A percentile compares a stretch with the other conserved stretches of the same genome.
phyloP scores from a whole-genome alignment of 2,329 filamentous ascomycete genomes.

The Chaetomiaceae sp. region DNA sequence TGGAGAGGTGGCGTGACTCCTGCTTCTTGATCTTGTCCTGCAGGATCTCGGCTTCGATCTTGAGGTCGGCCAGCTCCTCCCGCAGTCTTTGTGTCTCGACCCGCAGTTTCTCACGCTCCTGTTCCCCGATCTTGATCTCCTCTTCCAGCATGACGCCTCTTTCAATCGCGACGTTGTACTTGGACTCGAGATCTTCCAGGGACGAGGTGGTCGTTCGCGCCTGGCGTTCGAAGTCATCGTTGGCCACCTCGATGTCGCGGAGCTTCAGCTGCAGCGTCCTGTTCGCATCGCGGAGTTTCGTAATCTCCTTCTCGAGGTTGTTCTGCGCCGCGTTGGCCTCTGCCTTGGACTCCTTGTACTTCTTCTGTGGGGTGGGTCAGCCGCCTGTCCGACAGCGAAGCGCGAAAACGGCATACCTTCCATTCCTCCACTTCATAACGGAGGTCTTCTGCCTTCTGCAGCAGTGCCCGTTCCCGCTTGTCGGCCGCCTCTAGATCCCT shows the following conservation, averaged over 20 bases:
- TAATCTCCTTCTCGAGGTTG: conserved; percentile 91
- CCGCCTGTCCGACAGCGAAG: background rate
- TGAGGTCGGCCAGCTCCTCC: conserved; percentile 87
- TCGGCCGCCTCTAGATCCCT: conserved; percentile 94
- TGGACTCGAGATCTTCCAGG: conserved; percentile 92
- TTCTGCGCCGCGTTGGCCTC: conserved; percentile 84
- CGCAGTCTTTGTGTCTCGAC: conserved; percentile 88
- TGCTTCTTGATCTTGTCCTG: conserved; percentile 86
- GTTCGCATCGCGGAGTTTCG: conserved; percentile 78
- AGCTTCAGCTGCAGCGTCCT: conserved; percentile 76
- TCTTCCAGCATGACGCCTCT: conserved; percentile 90
- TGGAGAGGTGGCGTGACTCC: conserved; percentile 53
- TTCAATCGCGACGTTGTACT: conserved; percentile 94
- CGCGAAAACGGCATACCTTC: conserved; percentile 56
- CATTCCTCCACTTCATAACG: conserved; percentile 94
- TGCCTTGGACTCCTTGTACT: conserved; percentile 90
- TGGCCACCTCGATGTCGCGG: conserved; percentile 93
- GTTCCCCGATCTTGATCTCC: conserved; percentile 85
- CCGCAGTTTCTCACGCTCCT: conserved; percentile 81
- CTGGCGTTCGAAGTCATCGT: conserved; percentile 97
- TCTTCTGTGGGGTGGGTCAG: conserved; percentile 55
- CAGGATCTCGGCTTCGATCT: conserved; percentile 90
- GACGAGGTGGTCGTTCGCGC: conserved; percentile 94
- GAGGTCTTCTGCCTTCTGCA: conserved; percentile 80
- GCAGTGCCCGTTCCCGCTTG: conserved; percentile 79